A percentile compares a stretch with the other conserved stretches of the same genome.
Conservation (phyloP, 805 yeast species). For the Metschnikowia amazonensis region DNA sequence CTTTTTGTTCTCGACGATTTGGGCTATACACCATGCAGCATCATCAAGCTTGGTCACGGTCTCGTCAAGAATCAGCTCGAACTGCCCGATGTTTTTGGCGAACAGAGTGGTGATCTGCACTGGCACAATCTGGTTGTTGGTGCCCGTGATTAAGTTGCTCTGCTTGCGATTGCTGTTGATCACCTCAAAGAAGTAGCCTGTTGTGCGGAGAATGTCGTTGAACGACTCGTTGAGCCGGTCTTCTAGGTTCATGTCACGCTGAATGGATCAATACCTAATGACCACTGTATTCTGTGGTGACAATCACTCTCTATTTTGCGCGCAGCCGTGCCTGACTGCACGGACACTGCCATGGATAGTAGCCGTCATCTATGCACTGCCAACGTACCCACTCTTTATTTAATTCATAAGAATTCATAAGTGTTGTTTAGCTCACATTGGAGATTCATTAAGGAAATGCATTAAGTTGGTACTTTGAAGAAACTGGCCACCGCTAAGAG, state of each 20-base stretch:
- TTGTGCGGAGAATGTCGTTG: slow-evolving; percentile 37
- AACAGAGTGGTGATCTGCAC: slow-evolving; percentile 36
- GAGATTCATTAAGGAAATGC: too few species aligned
- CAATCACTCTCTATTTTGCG: not conserved
- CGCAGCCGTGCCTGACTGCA: too few species aligned
- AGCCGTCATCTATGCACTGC: too few species aligned
- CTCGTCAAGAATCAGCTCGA: slow-evolving; percentile 43
- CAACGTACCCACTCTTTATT: too few species aligned
- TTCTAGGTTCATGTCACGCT: slow-evolving; percentile 33
- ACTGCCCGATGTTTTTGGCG: slow-evolving; percentile 30
- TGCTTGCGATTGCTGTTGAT: slow-evolving; percentile 39
- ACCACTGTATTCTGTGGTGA: not conserved
- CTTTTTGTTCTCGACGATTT: slow-evolving; percentile 40
- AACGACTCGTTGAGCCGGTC: slow-evolving; percentile 37
- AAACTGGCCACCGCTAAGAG: too few species aligned
- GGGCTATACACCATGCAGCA: slow-evolving; percentile 42
- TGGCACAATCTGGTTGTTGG: slow-evolving; percentile 39
- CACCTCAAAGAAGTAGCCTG: slow-evolving; percentile 43
- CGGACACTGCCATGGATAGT: too few species aligned
- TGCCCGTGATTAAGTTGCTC: slow-evolving; percentile 40
- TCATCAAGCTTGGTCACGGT: slow-evolving; percentile 40
- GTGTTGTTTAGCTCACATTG: too few species aligned
- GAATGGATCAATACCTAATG: not conserved
- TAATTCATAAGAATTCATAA: too few species aligned
- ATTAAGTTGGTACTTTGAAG: too few species aligned